Conservation (phyloP, 1,139 yeast species). For the Debaryomyces singareniensis region DNA sequence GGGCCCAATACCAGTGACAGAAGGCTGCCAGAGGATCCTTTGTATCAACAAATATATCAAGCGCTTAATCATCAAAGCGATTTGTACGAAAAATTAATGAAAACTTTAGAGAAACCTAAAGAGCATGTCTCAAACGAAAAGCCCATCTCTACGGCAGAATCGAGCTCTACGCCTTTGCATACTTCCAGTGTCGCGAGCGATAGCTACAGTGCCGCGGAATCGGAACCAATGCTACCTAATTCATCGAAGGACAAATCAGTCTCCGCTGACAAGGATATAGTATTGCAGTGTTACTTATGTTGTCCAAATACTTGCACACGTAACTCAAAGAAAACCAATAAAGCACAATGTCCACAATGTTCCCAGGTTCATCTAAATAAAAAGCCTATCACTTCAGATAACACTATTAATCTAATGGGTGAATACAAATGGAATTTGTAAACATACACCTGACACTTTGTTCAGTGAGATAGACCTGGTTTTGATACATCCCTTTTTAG, state of each 20-base stretch:
- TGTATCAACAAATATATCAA: not conserved
- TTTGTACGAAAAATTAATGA: not conserved
- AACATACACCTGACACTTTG: not conserved
- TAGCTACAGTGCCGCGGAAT: too few species aligned
- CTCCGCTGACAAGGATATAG: slow-evolving; percentile 9
- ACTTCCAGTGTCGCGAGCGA: too few species aligned
- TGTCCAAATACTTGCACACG: slow-evolving; percentile 5
- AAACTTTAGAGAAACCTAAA: not conserved
- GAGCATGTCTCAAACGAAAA: not conserved
- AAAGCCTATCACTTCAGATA: slow-evolving; percentile 5
- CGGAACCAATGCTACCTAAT: too few species aligned
- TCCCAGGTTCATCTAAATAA: slow-evolving; percentile 5
- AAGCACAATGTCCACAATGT: slow-evolving; percentile 13
- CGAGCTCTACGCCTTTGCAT: too few species aligned
- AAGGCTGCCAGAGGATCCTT: not conserved
- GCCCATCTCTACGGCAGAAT: not conserved
- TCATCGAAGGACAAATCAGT: not conserved
- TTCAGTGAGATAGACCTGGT: too few species aligned
- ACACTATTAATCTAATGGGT: slow-evolving; percentile 25
- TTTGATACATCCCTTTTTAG: too few species aligned
- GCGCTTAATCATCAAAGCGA: not conserved
- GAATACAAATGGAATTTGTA: slow-evolving; percentile 26
- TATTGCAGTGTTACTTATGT: slow-evolving; percentile 14
- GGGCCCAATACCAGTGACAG: not conserved
- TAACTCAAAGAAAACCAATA: slow-evolving; percentile 3